Evolutionary conservation across 1,139 yeast species (phyloP), one percentile per base, ranked within the genome.

Genomic region (Magnusiomyces tetraspermus): DNA sequence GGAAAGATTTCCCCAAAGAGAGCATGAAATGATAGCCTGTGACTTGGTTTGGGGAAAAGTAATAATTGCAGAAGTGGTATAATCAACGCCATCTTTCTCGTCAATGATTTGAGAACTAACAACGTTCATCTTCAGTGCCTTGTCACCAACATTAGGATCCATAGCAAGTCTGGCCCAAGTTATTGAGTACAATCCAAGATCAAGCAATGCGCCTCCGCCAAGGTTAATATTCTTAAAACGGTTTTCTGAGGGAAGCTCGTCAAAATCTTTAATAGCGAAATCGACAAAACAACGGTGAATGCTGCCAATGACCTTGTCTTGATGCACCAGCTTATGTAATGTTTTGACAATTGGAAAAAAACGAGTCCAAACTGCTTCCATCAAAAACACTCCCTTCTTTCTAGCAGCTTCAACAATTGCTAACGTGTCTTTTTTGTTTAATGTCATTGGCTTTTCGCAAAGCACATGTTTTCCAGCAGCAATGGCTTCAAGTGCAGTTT

Each of bases 361-460:
- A 49, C 85, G 69, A 1, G 84, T 77, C 86, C 86, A 81, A 52
- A 80, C 76, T 2, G 79, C 85, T 62, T 81, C 86, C 83, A 81
- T 77, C 52, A 80, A 68, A 59, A 76, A 80, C 51, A 75, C 68
- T 1, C 70, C 67, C 61, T 76, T 72, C 50, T 66, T 60, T 57
- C 68, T 67, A 13, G 85, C 85, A 50, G 74, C 69, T 2, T 64
- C 70, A 48, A 75, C 66, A 19, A 80, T 62, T 45, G 72, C 74
- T 31, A 68, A 61, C 10, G 80, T 71, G 52, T 80, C 82, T 37
- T 65, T 64, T 2, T 67, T 67, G 57, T 78, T 81, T 49, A 81
- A 72, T 1, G 83, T 76, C 58, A 79, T 71, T 1, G 85, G 83
- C 64, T 81, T 81, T 61, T 81, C 86, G 60, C 82, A 76, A 51